Evolutionary conservation across 805 yeast species (phyloP).

Genomic region (Sungouiella blattae): DNA sequence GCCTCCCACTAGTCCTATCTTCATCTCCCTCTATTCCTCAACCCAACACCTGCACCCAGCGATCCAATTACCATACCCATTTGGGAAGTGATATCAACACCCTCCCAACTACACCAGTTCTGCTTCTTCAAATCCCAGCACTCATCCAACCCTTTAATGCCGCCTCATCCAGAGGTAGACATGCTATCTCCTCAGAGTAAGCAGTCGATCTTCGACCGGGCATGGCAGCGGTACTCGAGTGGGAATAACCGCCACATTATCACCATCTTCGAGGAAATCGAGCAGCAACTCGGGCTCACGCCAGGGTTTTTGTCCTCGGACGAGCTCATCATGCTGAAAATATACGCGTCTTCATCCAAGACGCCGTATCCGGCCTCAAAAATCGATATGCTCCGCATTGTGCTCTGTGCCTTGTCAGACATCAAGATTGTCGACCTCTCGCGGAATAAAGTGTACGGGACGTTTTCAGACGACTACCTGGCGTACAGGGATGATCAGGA

Average conservation of each 20-base stretch:
- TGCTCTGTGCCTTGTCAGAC: slow-evolving; percentile 12
- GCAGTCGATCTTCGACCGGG: slow-evolving; percentile 2
- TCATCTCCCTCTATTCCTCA: no score
- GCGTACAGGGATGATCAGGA: slow-evolving; percentile 10
- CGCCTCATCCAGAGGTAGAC: no score
- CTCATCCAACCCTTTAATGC: no score
- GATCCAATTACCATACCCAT: no score
- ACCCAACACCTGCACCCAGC: no score
- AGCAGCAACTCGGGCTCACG: slow-evolving; percentile 2
- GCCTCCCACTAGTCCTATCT: no score
- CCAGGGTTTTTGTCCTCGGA: slow-evolving; percentile 5
- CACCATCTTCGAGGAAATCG: slow-evolving; percentile 2
- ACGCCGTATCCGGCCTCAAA: neutral
- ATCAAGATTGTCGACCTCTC: slow-evolving; percentile 16
- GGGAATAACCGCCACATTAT: no score
- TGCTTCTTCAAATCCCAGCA: no score
- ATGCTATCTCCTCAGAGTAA: no score
- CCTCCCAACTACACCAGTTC: no score
- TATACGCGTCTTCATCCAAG: neutral
- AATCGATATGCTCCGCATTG: neutral
- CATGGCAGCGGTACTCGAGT: no score
- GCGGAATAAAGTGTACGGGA: slow-evolving; percentile 14
- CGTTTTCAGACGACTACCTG: slow-evolving; percentile 7
- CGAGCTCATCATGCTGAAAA: slow-evolving; percentile 4
- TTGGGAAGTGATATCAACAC: no score